Conservation (phyloP, 1,284 basidiomycete species). For the Malassezia sp. region DNA sequence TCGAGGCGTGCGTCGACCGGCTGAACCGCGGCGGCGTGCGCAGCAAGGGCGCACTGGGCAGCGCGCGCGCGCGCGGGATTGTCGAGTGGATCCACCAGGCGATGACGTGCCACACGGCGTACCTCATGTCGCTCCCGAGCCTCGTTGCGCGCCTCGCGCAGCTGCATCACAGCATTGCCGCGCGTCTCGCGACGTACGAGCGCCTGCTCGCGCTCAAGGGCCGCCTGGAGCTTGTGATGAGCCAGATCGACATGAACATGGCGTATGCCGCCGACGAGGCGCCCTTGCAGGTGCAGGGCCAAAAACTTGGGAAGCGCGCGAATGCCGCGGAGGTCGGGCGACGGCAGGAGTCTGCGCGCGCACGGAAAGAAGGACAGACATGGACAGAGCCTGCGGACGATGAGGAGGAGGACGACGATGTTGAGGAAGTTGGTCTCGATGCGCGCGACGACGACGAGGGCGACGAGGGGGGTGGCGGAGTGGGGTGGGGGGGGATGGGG, state of each 20-base stretch:
- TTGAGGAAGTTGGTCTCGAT: slow-evolving; percentile 32
- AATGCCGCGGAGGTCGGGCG: slow-evolving; percentile 13
- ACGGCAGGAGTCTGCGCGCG: slow-evolving; percentile 15
- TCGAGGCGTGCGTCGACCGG: slow-evolving; percentile 79
- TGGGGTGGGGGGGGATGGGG: slow-evolving; percentile 18
- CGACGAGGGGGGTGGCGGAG: too few relatives aligned
- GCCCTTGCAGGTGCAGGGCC: slow-evolving; percentile 24
- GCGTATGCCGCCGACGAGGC: slow-evolving; percentile 32
- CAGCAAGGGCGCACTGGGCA: slow-evolving; percentile 31
- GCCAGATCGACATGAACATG: slow-evolving; percentile 71
- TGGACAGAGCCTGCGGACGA: slow-evolving; percentile 29
- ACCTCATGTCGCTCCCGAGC: slow-evolving; percentile 86
- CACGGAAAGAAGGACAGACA: slow-evolving; percentile 25
- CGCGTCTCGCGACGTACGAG: slow-evolving; percentile 70
- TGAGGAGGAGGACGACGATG: slow-evolving; percentile 26
- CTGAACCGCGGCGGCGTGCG: slow-evolving; percentile 56
- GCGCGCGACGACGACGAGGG: too few relatives aligned
- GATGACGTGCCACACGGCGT: slow-evolving; percentile 73
- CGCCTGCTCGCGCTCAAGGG: slow-evolving; percentile 75
- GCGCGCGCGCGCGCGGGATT: slow-evolving; percentile 53
- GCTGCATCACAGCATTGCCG: slow-evolving; percentile 69
- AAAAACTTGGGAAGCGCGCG: slow-evolving; percentile 21
- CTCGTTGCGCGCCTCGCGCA: slow-evolving; percentile 69
- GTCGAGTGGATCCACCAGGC: slow-evolving; percentile 82
- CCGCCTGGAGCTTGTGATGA: slow-evolving; percentile 79